A percentile compares a stretch with the other conserved stretches of the same genome.
Conservation (phyloP, 208 protist genomes). For the Naegleria gruberi region DNA sequence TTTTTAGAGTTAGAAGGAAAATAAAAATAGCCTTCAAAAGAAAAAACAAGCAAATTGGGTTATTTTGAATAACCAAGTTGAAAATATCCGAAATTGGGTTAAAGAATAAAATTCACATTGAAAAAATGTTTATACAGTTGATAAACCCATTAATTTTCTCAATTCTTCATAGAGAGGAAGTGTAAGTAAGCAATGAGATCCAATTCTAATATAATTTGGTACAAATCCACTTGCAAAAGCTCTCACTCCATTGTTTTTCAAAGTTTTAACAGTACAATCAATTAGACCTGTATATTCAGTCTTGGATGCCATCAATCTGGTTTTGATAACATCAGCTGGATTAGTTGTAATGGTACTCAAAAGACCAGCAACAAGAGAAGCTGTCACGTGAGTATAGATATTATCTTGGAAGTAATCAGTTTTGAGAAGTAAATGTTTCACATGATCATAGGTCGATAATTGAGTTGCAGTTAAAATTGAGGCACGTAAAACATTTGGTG, state of each 20-base stretch:
- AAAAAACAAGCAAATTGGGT: no score
- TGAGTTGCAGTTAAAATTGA: constrained; percentile 30
- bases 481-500: constrained; percentile 21
- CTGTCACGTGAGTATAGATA: neutral
- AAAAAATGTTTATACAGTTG: neutral
- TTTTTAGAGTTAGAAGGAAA: no score
- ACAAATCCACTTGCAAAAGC: constrained; percentile 7
- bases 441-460: constrained; percentile 27
- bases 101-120: no score
- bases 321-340: constrained; percentile 23
- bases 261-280: constrained; percentile 21
- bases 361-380: neutral
- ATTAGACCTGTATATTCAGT: neutral
- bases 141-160: constrained; percentile 1
- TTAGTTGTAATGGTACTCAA: neutral
- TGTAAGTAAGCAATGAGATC: neutral
- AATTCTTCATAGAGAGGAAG: constrained; percentile 8
- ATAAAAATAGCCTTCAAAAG: no score
- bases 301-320: neutral
- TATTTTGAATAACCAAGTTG: no score
- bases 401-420: neutral
- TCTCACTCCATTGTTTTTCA: neutral
- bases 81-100: no score
- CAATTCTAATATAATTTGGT: constrained; percentile 18
- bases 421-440: constrained; percentile 17